These are phyloP conservation scores for Hawksworthiomyces lignivorus DNA, from an alignment of 2,329 filamentous ascomycete genomes.

Conservation along the genomic window DNA sequence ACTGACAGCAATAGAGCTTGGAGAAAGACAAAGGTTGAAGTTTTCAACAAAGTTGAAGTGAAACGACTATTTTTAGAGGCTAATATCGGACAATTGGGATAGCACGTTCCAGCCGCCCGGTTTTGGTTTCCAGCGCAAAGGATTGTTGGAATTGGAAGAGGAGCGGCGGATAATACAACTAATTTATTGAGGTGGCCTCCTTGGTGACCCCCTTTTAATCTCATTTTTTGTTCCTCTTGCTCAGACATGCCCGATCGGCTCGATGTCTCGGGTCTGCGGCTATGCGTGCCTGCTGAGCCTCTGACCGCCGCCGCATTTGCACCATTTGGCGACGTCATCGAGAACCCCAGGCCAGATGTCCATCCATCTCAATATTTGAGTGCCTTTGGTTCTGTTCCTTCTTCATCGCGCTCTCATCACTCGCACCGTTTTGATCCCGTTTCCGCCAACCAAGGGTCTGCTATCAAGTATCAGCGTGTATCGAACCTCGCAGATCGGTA, in stretches of 20 bases:
- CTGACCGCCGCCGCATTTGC: conserved; percentile 64
- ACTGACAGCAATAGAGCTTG: no score
- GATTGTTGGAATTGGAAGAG: no score
- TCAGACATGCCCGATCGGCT: conserved; percentile 15
- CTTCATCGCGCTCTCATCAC: neutral
- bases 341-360: conserved; percentile 58
- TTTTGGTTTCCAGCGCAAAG: no score
- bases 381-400: conserved; percentile 1
- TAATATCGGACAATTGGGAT: no score
- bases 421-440: conserved; percentile 39
- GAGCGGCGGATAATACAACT: conserved; percentile 2
- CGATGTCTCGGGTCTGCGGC: conserved; percentile 39
- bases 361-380: conserved; percentile 35
- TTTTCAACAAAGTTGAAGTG: conserved; percentile 1
- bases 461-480: conserved; percentile 77
- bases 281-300: conserved; percentile 51
- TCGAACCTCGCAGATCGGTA: conserved; percentile 69
- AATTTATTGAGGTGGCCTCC: no score
- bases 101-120: neutral
- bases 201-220: neutral
- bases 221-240: neutral
- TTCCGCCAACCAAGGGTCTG: conserved; percentile 76
- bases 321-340: conserved; percentile 75
- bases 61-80: neutral
- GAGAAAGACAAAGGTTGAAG: neutral